These are phyloP conservation scores for Mangifera indica DNA, from an alignment of 345 rosid species.

Conservation along the genomic window DNA sequence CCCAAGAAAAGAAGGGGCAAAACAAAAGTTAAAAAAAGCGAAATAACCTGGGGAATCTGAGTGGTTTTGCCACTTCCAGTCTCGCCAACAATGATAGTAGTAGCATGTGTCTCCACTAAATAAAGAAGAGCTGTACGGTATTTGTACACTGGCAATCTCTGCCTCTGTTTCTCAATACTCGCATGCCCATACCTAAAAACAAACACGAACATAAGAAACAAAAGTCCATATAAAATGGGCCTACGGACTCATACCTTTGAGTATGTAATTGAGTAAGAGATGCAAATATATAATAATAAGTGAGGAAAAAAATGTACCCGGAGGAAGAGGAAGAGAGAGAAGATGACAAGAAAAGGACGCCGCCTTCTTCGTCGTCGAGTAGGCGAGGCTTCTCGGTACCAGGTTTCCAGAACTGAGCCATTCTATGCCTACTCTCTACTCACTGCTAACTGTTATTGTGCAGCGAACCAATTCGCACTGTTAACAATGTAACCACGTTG, in stretches of 20 bases:
- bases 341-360: slow-evolving; percentile 60
- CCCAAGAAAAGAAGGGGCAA: not conserved
- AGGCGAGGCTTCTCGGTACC: slow-evolving; percentile 84
- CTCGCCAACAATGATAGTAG: slow-evolving; percentile 92
- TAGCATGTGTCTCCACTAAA: slow-evolving; percentile 84
- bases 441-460: too few relatives aligned
- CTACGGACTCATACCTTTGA: not conserved
- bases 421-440: too few relatives aligned
- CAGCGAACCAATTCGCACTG: not conserved
- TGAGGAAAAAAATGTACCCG: slow-evolving; percentile 39
- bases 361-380: slow-evolving; percentile 93
- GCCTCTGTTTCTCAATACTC: slow-evolving; percentile 81
- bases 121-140: slow-evolving; percentile 75
- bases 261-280: not conserved
- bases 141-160: slow-evolving; percentile 86
- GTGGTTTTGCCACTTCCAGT: slow-evolving; percentile 99
- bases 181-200: slow-evolving; percentile 54
- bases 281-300: not conserved
- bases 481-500: too few relatives aligned
- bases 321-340: slow-evolving; percentile 57
- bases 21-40: not conserved
- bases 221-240: not conserved
- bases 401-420: slow-evolving; percentile 94
- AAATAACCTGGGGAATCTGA: slow-evolving; percentile 86
- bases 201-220: not conserved